Base-by-base conservation (phyloP, 2,329 filamentous ascomycete genomes). In the Aspergillus brunneoviolaceus region DNA sequence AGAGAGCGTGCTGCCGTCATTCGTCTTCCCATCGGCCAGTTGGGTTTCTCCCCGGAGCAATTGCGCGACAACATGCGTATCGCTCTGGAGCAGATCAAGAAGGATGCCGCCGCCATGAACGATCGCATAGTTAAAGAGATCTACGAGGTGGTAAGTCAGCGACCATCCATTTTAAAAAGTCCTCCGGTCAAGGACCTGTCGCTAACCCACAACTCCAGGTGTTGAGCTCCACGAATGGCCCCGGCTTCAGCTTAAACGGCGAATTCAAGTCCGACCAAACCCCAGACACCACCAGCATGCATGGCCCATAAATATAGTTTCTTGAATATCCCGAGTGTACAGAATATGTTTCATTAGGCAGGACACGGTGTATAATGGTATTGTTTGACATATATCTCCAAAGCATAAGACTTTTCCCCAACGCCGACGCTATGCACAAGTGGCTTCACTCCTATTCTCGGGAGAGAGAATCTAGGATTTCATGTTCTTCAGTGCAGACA, bases 11-110 rank as follows among this genome's bases (percentile, higher is more conserved):
- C 88, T 66, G 95, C 92, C 16, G 91, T 95, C 31, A 86, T 99
- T 58, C 84, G 93, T 61, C 85, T 98, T 82, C 89, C 92, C n/a
- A 85, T 99, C 63, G 95, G 94, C 5, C 92, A 97, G 79, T 78
- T 99, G 72, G 89, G 86, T 1, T 96, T 96, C 78, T 91, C 91
- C 6, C 92, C 95, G 3, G 88, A 95, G 69, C 87, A 95, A 83
- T 79, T 99, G 78, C 86, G 89, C 72, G 86, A 86, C 65, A 99
- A 99, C 74, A 84, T 99, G 74, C 89, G 88, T 77, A 81, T 86
- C 25, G 86, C 96, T 63, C 82, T 98, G 70, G 84, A 84, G 23
- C 83, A 87, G 69, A 74, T 98, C 67, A 96, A 91, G 85, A 86
- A 86, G 69, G 91, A 96, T 72, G 88, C 93, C 51, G 80, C 81